Base-by-base conservation (phyloP, 495 filamentous ascomycete genomes). In the Cenococcum geophilum region DNA sequence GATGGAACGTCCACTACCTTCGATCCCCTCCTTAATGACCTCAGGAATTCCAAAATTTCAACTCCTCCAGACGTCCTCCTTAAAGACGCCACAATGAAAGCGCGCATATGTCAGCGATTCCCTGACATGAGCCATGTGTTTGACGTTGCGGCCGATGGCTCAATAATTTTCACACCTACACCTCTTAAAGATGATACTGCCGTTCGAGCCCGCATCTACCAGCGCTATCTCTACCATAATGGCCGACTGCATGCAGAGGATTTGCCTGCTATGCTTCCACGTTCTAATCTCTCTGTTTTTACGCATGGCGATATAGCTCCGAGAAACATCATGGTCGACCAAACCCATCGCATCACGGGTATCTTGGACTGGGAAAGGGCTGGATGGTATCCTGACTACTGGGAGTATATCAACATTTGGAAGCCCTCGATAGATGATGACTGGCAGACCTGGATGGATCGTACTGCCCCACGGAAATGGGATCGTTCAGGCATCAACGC, bases 361-460 rank as follows among this genome's bases (percentile, higher is more conserved):
- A 60, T 82, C 34, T 52, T 80, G 0, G 76, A 78, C 58, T 79
- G 77, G 78, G 77, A 80, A 67, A 64, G 16, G 23, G 71, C 76
- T 27, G 77, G 77, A 1, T 80, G 77, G 77, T 79, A 75, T 67
- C 75, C 78, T 1, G 76, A 77, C 2, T 79, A 78, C 59, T 80
- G 76, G 78, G 79, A 80, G 67, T 79, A 76, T 68, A 75, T 75
- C 35, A 74, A 77, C 42, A 77, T 76, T 34, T 65, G 76, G 66
- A 68, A 70, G 52, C 72, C 71, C 18, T 71, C 71, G 6, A 57
- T 62, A 42, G 66, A 65, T 23, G 59, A 62, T 1, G 72, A 77
- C 47, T 79, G 68, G 69, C 66, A 70, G 59, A 47, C 51, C 8
- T 77, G 73, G 73, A 80, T 78, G 76, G 73, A 73, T 9, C 57